Base-by-base conservation (phyloP, 768 basidiomycete genomes). In the Leucosporidium yakuticum region DNA sequence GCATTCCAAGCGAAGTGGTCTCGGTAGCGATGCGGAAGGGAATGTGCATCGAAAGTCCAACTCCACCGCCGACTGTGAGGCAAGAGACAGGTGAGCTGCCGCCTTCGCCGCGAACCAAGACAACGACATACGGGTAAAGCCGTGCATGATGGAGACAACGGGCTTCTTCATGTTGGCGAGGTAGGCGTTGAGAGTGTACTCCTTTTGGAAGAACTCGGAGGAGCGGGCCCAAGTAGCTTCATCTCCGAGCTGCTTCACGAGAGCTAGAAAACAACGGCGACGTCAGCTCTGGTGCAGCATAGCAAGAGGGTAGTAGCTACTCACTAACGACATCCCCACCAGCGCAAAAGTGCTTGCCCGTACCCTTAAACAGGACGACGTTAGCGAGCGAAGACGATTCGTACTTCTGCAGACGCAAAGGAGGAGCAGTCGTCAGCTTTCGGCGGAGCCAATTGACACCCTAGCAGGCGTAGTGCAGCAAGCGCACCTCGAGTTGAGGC, bases 11-110 rank as follows among this genome's bases (percentile, higher is more conserved):
- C 1, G 84, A 67, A 0, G 94, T 96, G 32, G 88, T 89, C 78
- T 95, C 92, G 4, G 95, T 98, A 5, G 94, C 94, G 64, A 99
- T 84, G 68, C 96, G 85, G 79, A 98, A 93, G 0, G 87, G 84
- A 5, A 94, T 95, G 65, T 87, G 84, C 17, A 87, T 85, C 49
- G 85, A 82, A 58, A 99, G 85, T 49, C 96, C 96, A 27, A 89
- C 90, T 59, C 96, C 96, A 63, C 96, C 96, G 56, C 96, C 96
- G 88, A 97, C 92, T 96, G 69, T 36, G 23, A 58, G 29, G 32
- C 23, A 58, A 25, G 23, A 17, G 23, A 47, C 55, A 50, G 29
- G 65, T 51, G 44, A 70, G 57, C 63, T 58, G 63, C 61, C 65
- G 73, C 62, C 19, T 44, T 48, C 60, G 63, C 50, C 73, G 19